Base-by-base conservation (phyloP, 306 rosid species). In the Abrus precatorius region DNA sequence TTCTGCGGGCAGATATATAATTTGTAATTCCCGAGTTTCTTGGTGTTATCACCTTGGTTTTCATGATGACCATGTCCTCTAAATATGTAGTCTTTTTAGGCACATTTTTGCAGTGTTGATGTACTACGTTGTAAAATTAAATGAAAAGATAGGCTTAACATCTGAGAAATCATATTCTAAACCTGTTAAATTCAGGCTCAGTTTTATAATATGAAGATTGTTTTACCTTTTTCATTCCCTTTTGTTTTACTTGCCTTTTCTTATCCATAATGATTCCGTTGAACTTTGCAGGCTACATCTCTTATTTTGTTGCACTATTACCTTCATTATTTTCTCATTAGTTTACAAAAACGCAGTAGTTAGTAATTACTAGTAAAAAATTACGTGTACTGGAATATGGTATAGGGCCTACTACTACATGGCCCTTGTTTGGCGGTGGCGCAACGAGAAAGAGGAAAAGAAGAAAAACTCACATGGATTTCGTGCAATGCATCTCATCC, bases 11-110 rank as follows among this genome's bases (percentile, higher is more conserved):
- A 20, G 81, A 64, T 83, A 64, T 68, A 47, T 55, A 48, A 48
- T 6, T 72, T 63, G 52, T 36, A 48, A 77, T 67, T 83, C 84
- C 44, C 1, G 29, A 77, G 81, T 59, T 74, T 72, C 30, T 14
- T 59, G 80, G 44, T 47, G 29, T 66, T 63, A 60, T 3, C 20
- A 32, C 2, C 75, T 52, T 10, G 61, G 60, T 82, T 74, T 81
- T 63, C 69, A 67, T 14, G 2, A 65, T 10, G 13, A 34, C 0
- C 52, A 38, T 52, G 44, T 38, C 45, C 30, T 9, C 28, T 29
- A 36, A 75, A 68, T 47, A 52, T 33, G 41, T 38, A 4, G 38
- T 32, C n/a, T 34, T 47, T 20, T 36, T n/a, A 56, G 8, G 72
- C 72, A 47, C 64, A 74, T 78, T 72, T 75, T 65, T 57, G 69